Percentiles rank a stretch among this genome's conserved stretches.
Evolutionary conservation across 306 rosid genomes (phyloP).

Genomic region (Vicia villosa): DNA sequence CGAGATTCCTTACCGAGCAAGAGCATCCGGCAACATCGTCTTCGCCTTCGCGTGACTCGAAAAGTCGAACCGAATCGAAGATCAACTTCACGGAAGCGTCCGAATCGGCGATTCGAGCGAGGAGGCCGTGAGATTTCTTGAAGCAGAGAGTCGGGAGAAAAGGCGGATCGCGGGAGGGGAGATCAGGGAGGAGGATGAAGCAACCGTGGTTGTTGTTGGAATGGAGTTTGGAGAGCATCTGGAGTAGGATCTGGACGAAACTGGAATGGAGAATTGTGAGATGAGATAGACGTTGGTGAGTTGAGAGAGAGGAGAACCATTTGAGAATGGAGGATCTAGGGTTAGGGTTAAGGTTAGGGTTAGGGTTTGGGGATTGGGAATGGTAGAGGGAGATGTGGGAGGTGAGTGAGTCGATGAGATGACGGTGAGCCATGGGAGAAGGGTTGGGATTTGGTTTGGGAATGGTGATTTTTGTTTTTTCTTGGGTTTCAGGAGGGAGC

Average conservation of each 20-base stretch:
- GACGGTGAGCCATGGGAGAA: conserved; percentile 57
- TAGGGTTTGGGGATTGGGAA: conserved; percentile 36
- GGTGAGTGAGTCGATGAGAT: conserved; percentile 81
- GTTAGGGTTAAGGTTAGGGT: conserved; percentile 41
- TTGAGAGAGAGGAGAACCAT: conserved; percentile 78
- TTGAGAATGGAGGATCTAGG: conserved; percentile 63
- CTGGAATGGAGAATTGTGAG: conserved; percentile 62
- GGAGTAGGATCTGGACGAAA: conserved; percentile 65
- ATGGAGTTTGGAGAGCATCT: conserved; percentile 60
- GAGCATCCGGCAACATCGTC: conserved; percentile 46
- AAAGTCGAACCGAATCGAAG: conserved; percentile 52
- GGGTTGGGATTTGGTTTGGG: neutral
- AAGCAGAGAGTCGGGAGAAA: conserved; percentile 72
- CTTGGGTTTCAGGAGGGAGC: neutral
- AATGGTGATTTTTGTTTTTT: neutral
- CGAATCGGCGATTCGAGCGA: conserved; percentile 59
- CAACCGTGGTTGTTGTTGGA: conserved; percentile 56
- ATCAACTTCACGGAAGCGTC: conserved; percentile 40
- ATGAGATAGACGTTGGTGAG: conserved; percentile 73
- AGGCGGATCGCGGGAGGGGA: conserved; percentile 52
- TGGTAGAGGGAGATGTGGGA: conserved; percentile 87
- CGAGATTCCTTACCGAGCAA: conserved; percentile 52
- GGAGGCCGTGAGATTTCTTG: conserved; percentile 69
- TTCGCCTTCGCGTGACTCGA: conserved; percentile 68
- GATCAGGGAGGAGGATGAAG: conserved; percentile 84